Evolutionary conservation across 2,329 filamentous ascomycete species (phyloP).

Genomic region (Colletotrichum shisoi): DNA sequence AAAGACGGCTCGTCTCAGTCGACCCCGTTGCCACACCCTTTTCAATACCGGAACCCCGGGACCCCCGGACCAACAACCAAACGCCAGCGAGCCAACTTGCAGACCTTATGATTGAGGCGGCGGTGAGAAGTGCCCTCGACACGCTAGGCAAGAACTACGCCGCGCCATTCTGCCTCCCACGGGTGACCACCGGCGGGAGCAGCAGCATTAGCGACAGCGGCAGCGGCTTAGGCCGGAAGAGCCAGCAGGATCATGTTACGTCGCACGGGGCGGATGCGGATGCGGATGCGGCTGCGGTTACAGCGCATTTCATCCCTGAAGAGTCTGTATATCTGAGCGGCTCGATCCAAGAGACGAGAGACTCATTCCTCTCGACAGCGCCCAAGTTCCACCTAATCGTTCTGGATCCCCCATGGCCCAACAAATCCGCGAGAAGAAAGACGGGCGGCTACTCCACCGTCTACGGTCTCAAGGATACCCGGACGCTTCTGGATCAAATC

Average conservation of each 20-base stretch:
- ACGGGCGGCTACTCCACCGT: constrained; percentile 59
- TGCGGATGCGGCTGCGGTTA: not conserved
- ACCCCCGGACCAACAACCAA: constrained; percentile 48
- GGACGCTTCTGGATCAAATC: constrained; percentile 59
- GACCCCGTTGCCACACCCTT: constrained; percentile 56
- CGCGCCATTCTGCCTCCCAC: constrained; percentile 59
- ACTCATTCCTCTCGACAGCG: constrained; percentile 53
- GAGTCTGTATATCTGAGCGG: constrained; percentile 58
- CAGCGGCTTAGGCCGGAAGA: not conserved
- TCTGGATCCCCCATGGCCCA: constrained; percentile 84
- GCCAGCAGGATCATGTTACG: constrained; percentile 7
- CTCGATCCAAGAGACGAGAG: constrained; percentile 53
- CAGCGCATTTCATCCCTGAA: constrained; percentile 51
- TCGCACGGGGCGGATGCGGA: not conserved
- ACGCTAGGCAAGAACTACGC: constrained; percentile 47
- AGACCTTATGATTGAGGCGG: constrained; percentile 62
- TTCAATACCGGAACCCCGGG: constrained; percentile 61
- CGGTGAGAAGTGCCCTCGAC: constrained; percentile 55
- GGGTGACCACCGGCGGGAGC: constrained; percentile 43
- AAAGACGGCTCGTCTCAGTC: constrained; percentile 57
- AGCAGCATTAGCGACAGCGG: not conserved
- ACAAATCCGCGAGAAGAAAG: constrained; percentile 73
- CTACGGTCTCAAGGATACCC: constrained; percentile 56
- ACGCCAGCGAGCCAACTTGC: constrained; percentile 60
- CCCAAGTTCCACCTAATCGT: constrained; percentile 72